A percentile compares a stretch with the other conserved stretches of the same genome.
Evolutionary conservation across 768 basidiomycete genomes (phyloP).

Genomic region (Rhizopogon vesiculosus): DNA sequence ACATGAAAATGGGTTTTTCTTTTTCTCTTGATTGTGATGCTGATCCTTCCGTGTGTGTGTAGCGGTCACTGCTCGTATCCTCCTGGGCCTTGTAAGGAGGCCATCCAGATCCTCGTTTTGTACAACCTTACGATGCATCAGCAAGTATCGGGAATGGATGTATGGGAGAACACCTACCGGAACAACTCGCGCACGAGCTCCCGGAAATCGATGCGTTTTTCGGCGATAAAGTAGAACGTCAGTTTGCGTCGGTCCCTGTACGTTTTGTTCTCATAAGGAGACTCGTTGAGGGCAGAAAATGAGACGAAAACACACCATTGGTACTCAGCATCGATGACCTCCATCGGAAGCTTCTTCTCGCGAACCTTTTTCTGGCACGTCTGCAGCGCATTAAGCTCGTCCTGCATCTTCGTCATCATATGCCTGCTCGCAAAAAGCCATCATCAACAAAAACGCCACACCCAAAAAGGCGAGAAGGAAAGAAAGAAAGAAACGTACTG

Average conservation of each 20-base stretch:
- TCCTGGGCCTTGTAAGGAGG: slow-evolving; percentile 59
- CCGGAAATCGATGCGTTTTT: slow-evolving; percentile 93
- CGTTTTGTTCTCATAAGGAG: neutral
- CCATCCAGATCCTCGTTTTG: slow-evolving; percentile 97
- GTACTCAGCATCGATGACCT: slow-evolving; percentile 97
- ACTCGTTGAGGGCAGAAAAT: neutral
- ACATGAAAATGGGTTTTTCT: no score
- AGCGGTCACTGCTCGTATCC: slow-evolving; percentile 37
- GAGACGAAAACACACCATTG: slow-evolving; percentile 67
- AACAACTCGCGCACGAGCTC: slow-evolving; percentile 95
- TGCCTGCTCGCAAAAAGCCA: slow-evolving; percentile 38
- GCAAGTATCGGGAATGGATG: slow-evolving; percentile 4
- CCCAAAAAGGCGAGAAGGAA: neutral
- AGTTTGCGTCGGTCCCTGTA: slow-evolving; percentile 94
- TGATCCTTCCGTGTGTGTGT: neutral
- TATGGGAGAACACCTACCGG: slow-evolving; percentile 41
- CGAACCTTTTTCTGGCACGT: slow-evolving; percentile 89
- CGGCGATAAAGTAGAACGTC: slow-evolving; percentile 96
- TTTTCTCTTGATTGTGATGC: no score
- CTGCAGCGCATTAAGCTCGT: slow-evolving; percentile 89
- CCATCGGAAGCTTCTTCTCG: slow-evolving; percentile 96
- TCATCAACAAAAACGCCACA: neutral
- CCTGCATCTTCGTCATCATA: slow-evolving; percentile 77
- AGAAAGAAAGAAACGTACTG: slow-evolving; percentile 45
- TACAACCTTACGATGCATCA: slow-evolving; percentile 53